phyloP scores from a whole-genome alignment of 1,139 yeast genomes.

The Pichia terricola region DNA sequence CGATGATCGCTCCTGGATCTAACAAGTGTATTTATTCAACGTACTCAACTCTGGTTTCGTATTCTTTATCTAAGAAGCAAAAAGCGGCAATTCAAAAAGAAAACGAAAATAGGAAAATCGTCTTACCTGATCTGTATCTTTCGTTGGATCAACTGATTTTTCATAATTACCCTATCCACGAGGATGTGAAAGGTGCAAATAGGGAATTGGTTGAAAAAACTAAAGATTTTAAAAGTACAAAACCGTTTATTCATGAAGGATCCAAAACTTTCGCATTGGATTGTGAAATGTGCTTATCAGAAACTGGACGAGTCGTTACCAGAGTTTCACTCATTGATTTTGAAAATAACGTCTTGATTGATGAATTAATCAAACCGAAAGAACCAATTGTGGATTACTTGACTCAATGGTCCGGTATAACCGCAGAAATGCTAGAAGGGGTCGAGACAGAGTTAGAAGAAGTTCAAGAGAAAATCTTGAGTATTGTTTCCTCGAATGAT shows the following conservation, averaged over 20 bases:
- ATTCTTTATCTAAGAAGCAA: conserved; percentile 49
- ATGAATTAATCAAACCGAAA: conserved; percentile 68
- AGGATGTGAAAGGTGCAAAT: conserved; percentile 22
- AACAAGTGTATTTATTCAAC: conserved; percentile 45
- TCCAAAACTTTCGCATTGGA: conserved; percentile 71
- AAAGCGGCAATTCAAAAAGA: conserved; percentile 32
- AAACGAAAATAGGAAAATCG: conserved; percentile 30
- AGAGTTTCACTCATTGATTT: conserved; percentile 68
- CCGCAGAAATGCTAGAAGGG: conserved; percentile 49
- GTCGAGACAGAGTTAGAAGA: conserved; percentile 62
- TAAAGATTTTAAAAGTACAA: conserved; percentile 52
- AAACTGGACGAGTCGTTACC: conserved; percentile 56
- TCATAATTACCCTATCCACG: conserved; percentile 47
- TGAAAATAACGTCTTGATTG: conserved; percentile 50
- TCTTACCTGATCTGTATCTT: conserved; percentile 46
- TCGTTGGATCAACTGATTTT: conserved; percentile 34
- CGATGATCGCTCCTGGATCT: conserved; percentile 53
- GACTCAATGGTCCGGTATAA: conserved; percentile 81
- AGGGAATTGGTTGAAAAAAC: conserved; percentile 11
- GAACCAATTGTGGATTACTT: conserved; percentile 68
- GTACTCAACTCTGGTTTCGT: conserved; percentile 44
- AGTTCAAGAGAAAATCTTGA: conserved; percentile 48
- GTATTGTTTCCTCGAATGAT: conserved; percentile 40
- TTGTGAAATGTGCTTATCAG: conserved; percentile 83
- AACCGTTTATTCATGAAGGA: conserved; percentile 39